These are phyloP conservation scores for Zygotorulaspora florentina DNA, from an alignment of 805 yeast species.

Conservation along the genomic window DNA sequence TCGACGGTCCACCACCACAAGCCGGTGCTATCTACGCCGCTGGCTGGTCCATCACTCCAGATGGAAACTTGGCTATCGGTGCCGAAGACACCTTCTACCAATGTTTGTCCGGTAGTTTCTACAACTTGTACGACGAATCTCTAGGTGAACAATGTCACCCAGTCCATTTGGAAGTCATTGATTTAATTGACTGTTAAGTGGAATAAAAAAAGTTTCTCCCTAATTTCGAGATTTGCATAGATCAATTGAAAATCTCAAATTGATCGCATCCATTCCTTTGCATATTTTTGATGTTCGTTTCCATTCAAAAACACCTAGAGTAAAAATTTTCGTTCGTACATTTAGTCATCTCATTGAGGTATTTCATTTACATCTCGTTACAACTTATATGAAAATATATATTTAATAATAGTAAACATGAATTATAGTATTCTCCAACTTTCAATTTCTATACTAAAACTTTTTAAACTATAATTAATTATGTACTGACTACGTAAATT, in stretches of 20 bases:
- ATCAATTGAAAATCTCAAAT: constrained; percentile 6
- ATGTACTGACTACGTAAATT: no score
- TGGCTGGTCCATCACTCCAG: constrained; percentile 57
- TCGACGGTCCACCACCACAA: constrained; percentile 84
- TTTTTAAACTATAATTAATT: no score
- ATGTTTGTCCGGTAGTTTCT: constrained; percentile 70
- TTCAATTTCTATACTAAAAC: no score
- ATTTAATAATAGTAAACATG: not conserved
- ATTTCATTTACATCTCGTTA: constrained; percentile 1
- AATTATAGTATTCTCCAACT: not conserved
- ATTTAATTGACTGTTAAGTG: constrained; percentile 49
- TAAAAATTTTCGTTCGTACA: not conserved
- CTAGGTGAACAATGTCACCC: constrained; percentile 59
- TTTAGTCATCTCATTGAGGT: not conserved
- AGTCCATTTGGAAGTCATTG: constrained; percentile 56
- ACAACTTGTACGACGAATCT: constrained; percentile 67
- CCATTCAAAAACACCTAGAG: not conserved
- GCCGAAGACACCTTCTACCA: constrained; percentile 59
- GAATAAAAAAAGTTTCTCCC: not conserved
- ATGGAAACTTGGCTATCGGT: constrained; percentile 62
- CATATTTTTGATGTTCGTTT: constrained; percentile 11
- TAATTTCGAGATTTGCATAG: constrained; percentile 3
- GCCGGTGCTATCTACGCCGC: constrained; percentile 69
- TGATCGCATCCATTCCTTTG: constrained; percentile 19
- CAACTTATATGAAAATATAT: not conserved